These are phyloP conservation scores for Prunus mongolica DNA, from an alignment of 306 rosid genomes.

Conservation along the genomic window DNA sequence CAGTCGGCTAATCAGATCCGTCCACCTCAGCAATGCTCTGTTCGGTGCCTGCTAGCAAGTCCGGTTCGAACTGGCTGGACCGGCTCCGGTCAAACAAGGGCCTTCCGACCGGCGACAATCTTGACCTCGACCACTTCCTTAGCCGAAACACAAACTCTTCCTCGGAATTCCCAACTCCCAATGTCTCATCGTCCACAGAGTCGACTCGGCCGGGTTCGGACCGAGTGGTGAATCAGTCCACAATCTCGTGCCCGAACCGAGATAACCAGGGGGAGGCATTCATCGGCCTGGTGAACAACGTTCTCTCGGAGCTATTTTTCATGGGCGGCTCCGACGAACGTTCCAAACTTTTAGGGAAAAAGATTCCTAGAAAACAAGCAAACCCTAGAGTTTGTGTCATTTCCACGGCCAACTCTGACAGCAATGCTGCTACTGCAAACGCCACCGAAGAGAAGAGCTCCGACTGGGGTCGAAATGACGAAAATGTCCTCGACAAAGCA, in stretches of 20 bases:
- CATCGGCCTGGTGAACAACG: slow-evolving; percentile 28
- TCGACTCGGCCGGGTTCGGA: not conserved
- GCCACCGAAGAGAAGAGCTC: slow-evolving; percentile 16
- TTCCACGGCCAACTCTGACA: slow-evolving; percentile 17
- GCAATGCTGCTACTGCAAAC: not conserved
- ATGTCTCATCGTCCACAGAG: slow-evolving; percentile 11
- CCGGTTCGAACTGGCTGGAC: slow-evolving; percentile 78
- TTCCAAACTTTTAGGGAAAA: slow-evolving; percentile 39
- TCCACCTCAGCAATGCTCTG: slow-evolving; percentile 53
- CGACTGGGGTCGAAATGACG: slow-evolving; percentile 17
- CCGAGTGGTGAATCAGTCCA: slow-evolving; percentile 14
- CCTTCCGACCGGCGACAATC: slow-evolving; percentile 54
- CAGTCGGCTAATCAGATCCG: not conserved
- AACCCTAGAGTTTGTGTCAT: slow-evolving; percentile 59
- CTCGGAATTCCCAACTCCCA: slow-evolving; percentile 4
- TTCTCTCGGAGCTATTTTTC: slow-evolving; percentile 72
- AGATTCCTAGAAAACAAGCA: slow-evolving; percentile 67
- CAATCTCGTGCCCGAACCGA: not conserved
- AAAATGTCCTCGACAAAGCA: slow-evolving; percentile 1
- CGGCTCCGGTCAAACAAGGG: slow-evolving; percentile 89
- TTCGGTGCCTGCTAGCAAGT: slow-evolving; percentile 51
- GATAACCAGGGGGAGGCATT: slow-evolving; percentile 15
- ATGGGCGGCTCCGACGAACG: slow-evolving; percentile 38
- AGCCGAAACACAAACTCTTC: slow-evolving; percentile 19
- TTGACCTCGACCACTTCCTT: slow-evolving; percentile 67